phyloP scores from a whole-genome alignment of 2,329 filamentous ascomycete genomes.

The Lachnellula cervina region DNA sequence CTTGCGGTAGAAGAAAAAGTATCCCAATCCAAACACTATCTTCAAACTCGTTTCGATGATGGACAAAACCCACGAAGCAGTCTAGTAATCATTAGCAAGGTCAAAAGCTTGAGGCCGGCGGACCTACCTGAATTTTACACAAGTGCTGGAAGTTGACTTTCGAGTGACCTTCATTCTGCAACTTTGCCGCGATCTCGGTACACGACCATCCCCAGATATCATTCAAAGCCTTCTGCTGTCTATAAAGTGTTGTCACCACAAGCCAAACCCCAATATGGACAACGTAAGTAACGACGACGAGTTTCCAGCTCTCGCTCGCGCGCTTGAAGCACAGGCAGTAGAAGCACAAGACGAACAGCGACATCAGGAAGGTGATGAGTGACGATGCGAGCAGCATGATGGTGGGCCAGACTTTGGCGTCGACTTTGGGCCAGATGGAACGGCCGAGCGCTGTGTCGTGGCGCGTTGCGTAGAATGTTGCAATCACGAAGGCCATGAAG shows the following conservation, averaged over 20 bases:
- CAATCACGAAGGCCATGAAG: conserved; percentile 3
- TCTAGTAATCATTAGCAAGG: not conserved
- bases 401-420: conserved; percentile 2
- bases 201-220: conserved; percentile 6
- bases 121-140: conserved; percentile 3
- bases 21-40: not conserved
- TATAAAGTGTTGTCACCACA: conserved; percentile 1
- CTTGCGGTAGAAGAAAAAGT: conserved; percentile 1
- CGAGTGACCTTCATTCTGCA: not conserved
- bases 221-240: not conserved
- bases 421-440: not conserved
- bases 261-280: conserved; percentile 1
- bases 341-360: not conserved
- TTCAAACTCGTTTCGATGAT: conserved; percentile 2
- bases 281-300: not conserved
- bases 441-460: not conserved
- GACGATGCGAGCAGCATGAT: not conserved
- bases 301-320: conserved; percentile 1
- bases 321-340: conserved; percentile 5
- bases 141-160: conserved; percentile 1
- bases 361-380: conserved; percentile 1
- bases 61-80: not conserved
- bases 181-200: not conserved
- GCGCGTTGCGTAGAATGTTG: not conserved
- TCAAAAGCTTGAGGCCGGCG: too few species aligned